Evolutionary conservation across 768 basidiomycete genomes (phyloP), one percentile per base, ranked within the genome.

Genomic region (Crucibulum laeve): DNA sequence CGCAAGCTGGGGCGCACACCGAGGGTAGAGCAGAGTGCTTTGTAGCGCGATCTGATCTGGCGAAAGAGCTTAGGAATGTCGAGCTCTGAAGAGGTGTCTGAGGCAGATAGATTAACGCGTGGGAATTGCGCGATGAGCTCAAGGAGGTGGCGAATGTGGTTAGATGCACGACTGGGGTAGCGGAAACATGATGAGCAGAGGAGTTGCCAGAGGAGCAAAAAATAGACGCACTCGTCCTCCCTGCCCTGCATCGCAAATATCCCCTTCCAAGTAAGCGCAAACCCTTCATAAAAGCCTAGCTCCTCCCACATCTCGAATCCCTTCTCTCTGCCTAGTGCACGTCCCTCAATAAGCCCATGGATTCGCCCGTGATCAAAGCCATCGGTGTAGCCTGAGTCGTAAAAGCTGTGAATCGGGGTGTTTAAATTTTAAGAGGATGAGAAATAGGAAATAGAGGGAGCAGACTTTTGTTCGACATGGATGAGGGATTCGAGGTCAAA

Each of bases 251-350:
- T 63, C 17, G 62, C 53, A 32, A 68, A 67, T 42, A 88, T 63
- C 1, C 69, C 69, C 46, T 67, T 61, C 89, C 90, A 96, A 43
- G 82, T 76, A 43, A 55, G 48, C 2, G 91, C 91, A 53, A 87
- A 86, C 4, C 93, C 95, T 53, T 94, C 79, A 59, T 94, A 94
- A 54, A 84, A 97, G 1, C 90, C 93, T 10, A 99, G 76, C 61
- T 99, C 95, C 61, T 97, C 94, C 92, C 93, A 97, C 64, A 96
- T 82, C 63, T 95, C 93, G 61, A 84, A 97, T 0, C 88, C 90
- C 53, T 95, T 93, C 53, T 91, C 86, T 43, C 83, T 75, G 1
- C 93, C 95, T 14, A 97, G 73, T 0, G 87, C 85, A 11, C 92
- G 74, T 6, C 95, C 95, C 61, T 99, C 92, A 48, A 92, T 91